phyloP scores from a whole-genome alignment of 139 green algal species.

The Coccomyxa sp. region DNA sequence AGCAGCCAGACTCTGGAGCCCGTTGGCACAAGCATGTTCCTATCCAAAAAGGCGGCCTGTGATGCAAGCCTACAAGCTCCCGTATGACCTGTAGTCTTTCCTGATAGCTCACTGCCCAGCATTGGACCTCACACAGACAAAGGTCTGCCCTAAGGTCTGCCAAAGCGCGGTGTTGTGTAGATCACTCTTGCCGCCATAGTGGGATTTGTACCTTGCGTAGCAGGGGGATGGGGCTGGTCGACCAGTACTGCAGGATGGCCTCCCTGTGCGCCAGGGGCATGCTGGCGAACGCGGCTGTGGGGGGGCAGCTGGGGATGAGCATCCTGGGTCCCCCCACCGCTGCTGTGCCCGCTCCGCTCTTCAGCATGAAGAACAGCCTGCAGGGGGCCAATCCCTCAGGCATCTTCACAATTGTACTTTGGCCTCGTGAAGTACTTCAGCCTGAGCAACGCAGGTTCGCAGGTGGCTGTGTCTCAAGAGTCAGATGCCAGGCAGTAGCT shows the following conservation, averaged over 20 bases:
- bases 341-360: slow-evolving; percentile 7
- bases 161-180: too few species aligned
- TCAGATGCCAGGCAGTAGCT: too few species aligned
- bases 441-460: too few species aligned
- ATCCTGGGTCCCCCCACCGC: slow-evolving; percentile 12
- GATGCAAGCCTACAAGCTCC: not conserved
- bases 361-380: slow-evolving; percentile 21
- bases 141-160: not conserved
- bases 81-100: not conserved
- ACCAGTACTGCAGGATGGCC: slow-evolving; percentile 20
- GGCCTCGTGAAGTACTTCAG: too few species aligned
- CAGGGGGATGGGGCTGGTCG: not conserved
- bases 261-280: slow-evolving; percentile 17
- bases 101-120: not conserved
- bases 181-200: too few species aligned
- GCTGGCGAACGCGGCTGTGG: slow-evolving; percentile 4
- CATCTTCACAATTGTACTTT: too few species aligned
- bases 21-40: too few species aligned
- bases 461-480: not conserved
- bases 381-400: too few species aligned
- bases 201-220: slow-evolving; percentile 19
- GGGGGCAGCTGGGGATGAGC: not conserved
- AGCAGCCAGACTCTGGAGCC: too few species aligned
- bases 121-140: not conserved
- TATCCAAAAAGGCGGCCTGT: too few species aligned